phyloP scores from a whole-genome alignment of 768 basidiomycete species.

The Gautieria morchelliformis region DNA sequence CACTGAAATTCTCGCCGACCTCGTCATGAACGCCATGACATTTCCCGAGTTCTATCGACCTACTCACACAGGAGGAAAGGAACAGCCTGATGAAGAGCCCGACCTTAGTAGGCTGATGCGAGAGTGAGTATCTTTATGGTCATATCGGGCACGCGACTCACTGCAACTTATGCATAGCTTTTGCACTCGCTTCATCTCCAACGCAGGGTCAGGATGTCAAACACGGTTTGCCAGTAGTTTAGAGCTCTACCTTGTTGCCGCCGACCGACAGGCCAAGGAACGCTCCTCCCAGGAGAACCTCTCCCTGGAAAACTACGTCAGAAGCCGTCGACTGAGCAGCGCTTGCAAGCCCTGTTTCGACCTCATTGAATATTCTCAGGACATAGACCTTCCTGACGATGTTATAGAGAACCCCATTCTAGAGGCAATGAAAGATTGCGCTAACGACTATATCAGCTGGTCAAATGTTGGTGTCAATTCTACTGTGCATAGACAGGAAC shows the following conservation, averaged over 20 bases:
- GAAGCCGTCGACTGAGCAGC: constrained; percentile 1
- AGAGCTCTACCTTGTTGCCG: neutral
- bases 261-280: neutral
- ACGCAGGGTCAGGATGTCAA: neutral
- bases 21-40: constrained; percentile 21
- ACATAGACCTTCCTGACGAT: constrained; percentile 10
- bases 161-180: constrained; percentile 18
- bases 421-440: constrained; percentile 2
- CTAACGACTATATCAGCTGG: constrained; percentile 9
- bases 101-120: constrained; percentile 23
- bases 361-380: constrained; percentile 12
- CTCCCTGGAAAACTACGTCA: constrained; percentile 14
- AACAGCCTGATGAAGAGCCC: constrained; percentile 20
- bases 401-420: constrained; percentile 12
- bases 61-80: constrained; percentile 7
- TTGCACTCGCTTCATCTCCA: constrained; percentile 25
- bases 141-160: neutral
- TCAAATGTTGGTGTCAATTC: constrained; percentile 8
- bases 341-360: constrained; percentile 11
- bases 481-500: neutral
- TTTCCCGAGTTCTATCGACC: constrained; percentile 17
- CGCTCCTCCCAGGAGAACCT: constrained; percentile 25
- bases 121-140: constrained; percentile 19
- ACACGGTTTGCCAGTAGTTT: neutral
- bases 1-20: constrained; percentile 14